Conservation (phyloP, 176 grass and related monocot genomes). For the Cenchrus fungigraminus region DNA sequence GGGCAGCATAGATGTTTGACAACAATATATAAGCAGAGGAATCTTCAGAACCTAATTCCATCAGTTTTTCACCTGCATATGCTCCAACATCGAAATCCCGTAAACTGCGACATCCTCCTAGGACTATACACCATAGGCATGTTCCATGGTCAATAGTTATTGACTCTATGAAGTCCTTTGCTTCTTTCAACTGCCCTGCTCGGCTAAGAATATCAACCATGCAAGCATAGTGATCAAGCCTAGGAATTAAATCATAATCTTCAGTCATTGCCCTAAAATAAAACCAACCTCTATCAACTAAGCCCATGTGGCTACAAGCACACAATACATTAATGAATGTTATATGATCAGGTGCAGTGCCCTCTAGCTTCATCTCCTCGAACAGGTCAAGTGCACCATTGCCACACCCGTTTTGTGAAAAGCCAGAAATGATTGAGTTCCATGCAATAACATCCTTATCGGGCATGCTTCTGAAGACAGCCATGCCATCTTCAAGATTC, state of each 20-base stretch:
- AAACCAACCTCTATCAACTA: conserved; percentile 72
- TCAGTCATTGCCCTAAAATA: conserved; percentile 73
- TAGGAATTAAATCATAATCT: conserved; percentile 61
- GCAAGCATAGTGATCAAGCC: conserved; percentile 82
- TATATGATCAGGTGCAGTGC: conserved; percentile 69
- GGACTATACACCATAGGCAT: conserved; percentile 73
- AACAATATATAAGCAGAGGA: conserved; percentile 80
- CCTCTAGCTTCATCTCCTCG: conserved; percentile 71
- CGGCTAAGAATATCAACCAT: conserved; percentile 81
- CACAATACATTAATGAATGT: conserved; percentile 76
- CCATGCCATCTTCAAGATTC: conserved; percentile 60
- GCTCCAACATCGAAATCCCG: conserved; percentile 58
- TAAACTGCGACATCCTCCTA: conserved; percentile 64
- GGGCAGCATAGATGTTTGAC: conserved; percentile 76
- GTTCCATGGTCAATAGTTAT: conserved; percentile 71
- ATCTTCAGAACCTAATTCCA: conserved; percentile 57
- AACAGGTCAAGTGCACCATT: conserved; percentile 68
- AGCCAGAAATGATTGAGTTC: conserved; percentile 82
- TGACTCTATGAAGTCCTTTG: conserved; percentile 77
- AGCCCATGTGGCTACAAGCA: conserved; percentile 78
- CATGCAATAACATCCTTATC: conserved; percentile 72
- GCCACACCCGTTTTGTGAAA: conserved; percentile 78
- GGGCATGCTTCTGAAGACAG: conserved; percentile 69
- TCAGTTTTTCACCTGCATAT: conserved; percentile 74
- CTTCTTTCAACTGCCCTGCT: conserved; percentile 65